Percentiles rank a stretch among this genome's conserved stretches.
Evolutionary conservation across 2,329 filamentous ascomycete species (phyloP).

Genomic region (Verticillium zaregamsianum): DNA sequence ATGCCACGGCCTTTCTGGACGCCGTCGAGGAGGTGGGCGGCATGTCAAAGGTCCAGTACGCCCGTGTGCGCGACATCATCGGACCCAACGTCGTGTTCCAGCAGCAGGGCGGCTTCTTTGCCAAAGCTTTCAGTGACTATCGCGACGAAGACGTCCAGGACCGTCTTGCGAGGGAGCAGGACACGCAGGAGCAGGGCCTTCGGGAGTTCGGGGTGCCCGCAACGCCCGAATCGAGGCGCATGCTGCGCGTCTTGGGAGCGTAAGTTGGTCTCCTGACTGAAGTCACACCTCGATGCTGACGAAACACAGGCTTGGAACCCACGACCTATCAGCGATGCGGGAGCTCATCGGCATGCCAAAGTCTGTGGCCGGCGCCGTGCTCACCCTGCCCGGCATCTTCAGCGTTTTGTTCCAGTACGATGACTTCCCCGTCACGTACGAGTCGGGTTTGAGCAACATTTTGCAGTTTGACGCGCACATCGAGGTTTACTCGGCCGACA

Average conservation of each 20-base stretch:
- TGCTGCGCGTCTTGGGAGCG: conserved; percentile 19
- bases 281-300: background rate
- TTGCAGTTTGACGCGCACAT: conserved; percentile 49
- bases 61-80: conserved; percentile 39
- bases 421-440: conserved; percentile 50
- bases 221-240: conserved; percentile 18
- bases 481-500: conserved; percentile 47
- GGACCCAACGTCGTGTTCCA: conserved; percentile 50
- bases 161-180: conserved; percentile 12
- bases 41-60: conserved; percentile 51
- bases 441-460: conserved; percentile 50
- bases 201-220: conserved; percentile 25
- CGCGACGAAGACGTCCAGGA: conserved; percentile 19
- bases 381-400: conserved; percentile 23
- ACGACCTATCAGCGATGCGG: conserved; percentile 48
- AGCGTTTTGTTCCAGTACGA: conserved; percentile 39
- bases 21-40: conserved; percentile 49
- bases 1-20: conserved; percentile 50
- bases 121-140: conserved; percentile 37
- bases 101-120: conserved; percentile 42
- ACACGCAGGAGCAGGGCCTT: conserved; percentile 25
- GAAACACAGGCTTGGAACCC: conserved; percentile 35
- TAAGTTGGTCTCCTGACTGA: conserved; percentile 9
- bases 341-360: conserved; percentile 44
- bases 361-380: conserved; percentile 25